A percentile compares a stretch with the other conserved stretches of the same genome.
These are phyloP conservation scores for Pseudopyricularia cyperi DNA, from an alignment of 2,329 filamentous ascomycete genomes.

Conservation along the genomic window DNA sequence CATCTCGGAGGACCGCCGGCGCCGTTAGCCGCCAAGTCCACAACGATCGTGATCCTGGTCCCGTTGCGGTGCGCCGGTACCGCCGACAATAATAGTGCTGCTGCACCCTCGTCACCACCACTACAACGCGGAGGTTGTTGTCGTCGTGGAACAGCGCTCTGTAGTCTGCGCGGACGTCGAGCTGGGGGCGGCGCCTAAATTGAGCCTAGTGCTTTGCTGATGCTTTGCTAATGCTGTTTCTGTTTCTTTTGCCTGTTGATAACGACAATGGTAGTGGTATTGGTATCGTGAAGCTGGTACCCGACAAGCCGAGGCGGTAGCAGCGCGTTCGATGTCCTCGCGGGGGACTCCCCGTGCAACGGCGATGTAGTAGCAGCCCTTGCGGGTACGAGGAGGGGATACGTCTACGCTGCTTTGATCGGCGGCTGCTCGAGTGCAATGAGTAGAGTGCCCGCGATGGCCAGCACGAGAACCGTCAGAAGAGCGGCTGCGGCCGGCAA, in stretches of 20 bases:
- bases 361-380: background rate
- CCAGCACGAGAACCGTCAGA: too few species aligned
- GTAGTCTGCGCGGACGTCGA: background rate
- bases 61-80: too few species aligned
- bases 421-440: background rate
- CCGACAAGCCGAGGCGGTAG: background rate
- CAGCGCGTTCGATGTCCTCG: background rate
- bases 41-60: background rate
- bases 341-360: background rate
- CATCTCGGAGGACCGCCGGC: slow-evolving; percentile 38
- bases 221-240: too few species aligned
- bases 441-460: background rate
- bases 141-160: background rate
- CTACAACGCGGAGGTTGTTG: background rate
- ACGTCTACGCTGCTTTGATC: background rate
- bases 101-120: too few species aligned
- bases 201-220: background rate
- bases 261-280: background rate
- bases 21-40: background rate
- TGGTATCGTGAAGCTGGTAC: background rate
- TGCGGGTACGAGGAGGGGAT: background rate
- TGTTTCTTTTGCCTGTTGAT: too few species aligned
- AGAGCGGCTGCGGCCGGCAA: too few species aligned
- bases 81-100: too few species aligned
- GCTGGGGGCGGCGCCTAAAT: background rate